Percentiles rank a stretch among this genome's conserved stretches.
Conservation (phyloP, 1,284 basidiomycete genomes). For the Trametes versicolor region DNA sequence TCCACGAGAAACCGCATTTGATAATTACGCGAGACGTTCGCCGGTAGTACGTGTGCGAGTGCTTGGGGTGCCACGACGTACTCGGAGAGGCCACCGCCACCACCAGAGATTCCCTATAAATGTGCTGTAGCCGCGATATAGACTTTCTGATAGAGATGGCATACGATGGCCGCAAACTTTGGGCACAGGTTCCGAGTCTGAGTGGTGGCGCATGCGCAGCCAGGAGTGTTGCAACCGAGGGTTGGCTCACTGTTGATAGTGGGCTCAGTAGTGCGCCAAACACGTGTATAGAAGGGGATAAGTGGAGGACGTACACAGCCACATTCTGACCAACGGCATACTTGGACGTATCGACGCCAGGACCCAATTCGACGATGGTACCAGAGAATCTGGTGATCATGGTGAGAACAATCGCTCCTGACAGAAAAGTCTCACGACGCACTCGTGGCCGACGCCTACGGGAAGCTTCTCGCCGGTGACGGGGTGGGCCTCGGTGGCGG, state of each 20-base stretch:
- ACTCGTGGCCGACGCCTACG: constrained; percentile 47
- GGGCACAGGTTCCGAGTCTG: constrained; percentile 39
- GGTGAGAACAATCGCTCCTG: background rate
- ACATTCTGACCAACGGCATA: constrained; percentile 43
- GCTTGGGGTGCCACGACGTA: constrained; percentile 40
- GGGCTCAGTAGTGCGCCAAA: background rate
- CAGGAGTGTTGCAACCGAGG: constrained; percentile 39
- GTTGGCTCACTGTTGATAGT: constrained; percentile 42
- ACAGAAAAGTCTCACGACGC: background rate
- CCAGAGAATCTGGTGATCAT: constrained; percentile 42
- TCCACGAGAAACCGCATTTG: background rate
- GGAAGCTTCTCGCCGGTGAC: constrained; percentile 43
- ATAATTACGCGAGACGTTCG: constrained; percentile 13
- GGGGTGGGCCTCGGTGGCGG: constrained; percentile 35
- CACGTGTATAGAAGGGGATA: background rate
- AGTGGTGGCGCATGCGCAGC: constrained; percentile 28
- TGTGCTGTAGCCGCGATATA: background rate
- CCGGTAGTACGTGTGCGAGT: constrained; percentile 42
- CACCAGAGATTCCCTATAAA: constrained; percentile 34
- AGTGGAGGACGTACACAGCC: constrained; percentile 39
- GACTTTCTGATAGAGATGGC: background rate
- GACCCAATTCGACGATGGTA: constrained; percentile 42
- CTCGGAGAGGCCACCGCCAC: constrained; percentile 44
- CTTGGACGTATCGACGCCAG: constrained; percentile 36
- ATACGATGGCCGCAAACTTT: constrained; percentile 39